These are phyloP conservation scores for Solanum bulbocastanum DNA, from an alignment of 257 asterid genomes.

Conservation along the genomic window DNA sequence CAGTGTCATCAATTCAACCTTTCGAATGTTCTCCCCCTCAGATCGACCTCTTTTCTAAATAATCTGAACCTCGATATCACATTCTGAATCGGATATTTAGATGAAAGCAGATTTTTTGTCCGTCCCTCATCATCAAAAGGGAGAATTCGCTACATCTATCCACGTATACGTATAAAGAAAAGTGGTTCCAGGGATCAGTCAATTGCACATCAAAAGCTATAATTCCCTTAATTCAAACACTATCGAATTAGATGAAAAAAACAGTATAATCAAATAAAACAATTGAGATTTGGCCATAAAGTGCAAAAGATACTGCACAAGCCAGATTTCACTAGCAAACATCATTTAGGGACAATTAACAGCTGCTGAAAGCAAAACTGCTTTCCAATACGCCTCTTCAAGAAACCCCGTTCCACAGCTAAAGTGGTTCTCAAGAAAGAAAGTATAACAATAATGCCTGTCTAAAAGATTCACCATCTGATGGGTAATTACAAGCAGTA, in stretches of 20 bases:
- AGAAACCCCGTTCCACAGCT: not conserved
- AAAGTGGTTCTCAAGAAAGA: not conserved
- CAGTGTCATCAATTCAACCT: not conserved
- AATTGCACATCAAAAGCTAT: slow-evolving; percentile 41
- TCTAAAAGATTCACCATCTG: not conserved
- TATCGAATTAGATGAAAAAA: slow-evolving; percentile 12
- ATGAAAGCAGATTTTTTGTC: not conserved
- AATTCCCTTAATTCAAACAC: slow-evolving; percentile 71
- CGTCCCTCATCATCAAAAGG: not conserved
- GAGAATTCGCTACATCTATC: not conserved
- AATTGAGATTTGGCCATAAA: not conserved
- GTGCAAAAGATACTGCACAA: not conserved
- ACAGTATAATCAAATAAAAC: not conserved
- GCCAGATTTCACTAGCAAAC: not conserved
- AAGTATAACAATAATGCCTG: not conserved
- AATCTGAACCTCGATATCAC: not conserved
- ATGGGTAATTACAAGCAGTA: not conserved
- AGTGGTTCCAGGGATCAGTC: not conserved
- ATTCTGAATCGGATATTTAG: not conserved
- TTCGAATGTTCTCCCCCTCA: not conserved
- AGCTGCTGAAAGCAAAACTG: not conserved
- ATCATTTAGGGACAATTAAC: not conserved
- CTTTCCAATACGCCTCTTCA: not conserved
- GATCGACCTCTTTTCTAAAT: not conserved
- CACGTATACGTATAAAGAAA: not conserved